Percentiles rank a stretch among this genome's conserved stretches.
Evolutionary conservation across 2,329 filamentous ascomycete species (phyloP).

Genomic region (Calonectria naviculata): DNA sequence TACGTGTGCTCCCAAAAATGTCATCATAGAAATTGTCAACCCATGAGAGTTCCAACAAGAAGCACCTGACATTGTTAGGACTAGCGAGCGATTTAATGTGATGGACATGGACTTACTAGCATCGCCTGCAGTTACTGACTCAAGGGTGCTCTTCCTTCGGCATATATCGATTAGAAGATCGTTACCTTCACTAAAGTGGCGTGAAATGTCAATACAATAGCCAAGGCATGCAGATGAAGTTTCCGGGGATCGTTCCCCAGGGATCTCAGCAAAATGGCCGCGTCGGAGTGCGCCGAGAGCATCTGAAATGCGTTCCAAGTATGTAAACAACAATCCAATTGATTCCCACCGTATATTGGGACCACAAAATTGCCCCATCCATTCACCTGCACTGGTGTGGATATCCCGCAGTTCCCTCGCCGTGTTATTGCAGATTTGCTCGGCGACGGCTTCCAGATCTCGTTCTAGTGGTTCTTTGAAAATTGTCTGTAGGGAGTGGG

Average conservation of each 20-base stretch:
- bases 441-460: constrained; percentile 17
- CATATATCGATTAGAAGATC: constrained; percentile 19
- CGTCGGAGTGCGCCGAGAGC: background rate
- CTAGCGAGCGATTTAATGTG: background rate
- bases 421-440: constrained; percentile 47
- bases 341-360: constrained; percentile 51
- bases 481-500: background rate
- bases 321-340: constrained; percentile 47
- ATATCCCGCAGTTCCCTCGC: constrained; percentile 45
- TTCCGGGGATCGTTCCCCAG: background rate
- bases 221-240: constrained; percentile 6
- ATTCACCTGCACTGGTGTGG: constrained; percentile 43
- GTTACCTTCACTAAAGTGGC: constrained; percentile 16
- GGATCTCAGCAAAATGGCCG: background rate
- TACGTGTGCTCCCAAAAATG: constrained; percentile 18
- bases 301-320: constrained; percentile 9
- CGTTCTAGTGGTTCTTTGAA: background rate
- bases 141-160: constrained; percentile 1
- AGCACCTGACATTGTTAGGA: constrained; percentile 6
- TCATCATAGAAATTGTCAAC: constrained; percentile 17
- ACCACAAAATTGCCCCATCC: constrained; percentile 49
- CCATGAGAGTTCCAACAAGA: constrained; percentile 17
- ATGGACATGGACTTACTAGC: constrained; percentile 17
- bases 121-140: constrained; percentile 18
- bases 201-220: constrained; percentile 11